Conservation (phyloP, 768 basidiomycete species). For the Ramaria sp. region DNA sequence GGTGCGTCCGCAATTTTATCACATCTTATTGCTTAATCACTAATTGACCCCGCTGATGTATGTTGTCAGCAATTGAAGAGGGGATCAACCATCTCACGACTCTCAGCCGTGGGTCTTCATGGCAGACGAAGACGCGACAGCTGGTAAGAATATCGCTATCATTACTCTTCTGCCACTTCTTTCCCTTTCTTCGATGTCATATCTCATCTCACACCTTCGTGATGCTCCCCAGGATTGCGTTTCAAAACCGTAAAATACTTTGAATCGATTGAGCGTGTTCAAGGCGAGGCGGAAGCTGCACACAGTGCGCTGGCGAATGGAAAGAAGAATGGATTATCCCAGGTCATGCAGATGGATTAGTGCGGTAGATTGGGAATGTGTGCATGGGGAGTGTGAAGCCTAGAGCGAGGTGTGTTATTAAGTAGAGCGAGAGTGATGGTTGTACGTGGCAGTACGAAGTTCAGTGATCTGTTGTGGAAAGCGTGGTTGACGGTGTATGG, state of each 20-base stretch:
- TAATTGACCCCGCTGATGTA: no score
- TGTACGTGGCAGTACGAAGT: no score
- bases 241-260: slow-evolving; percentile 91
- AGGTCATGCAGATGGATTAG: background rate
- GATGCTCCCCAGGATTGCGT: slow-evolving; percentile 35
- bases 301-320: slow-evolving; percentile 32
- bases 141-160: slow-evolving; percentile 21
- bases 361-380: no score
- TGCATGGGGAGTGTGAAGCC: no score
- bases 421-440: no score
- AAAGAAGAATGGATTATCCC: background rate
- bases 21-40: no score
- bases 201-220: no score
- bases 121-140: slow-evolving; percentile 79
- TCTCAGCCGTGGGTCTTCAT: slow-evolving; percentile 83
- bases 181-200: no score
- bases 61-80: slow-evolving; percentile 41
- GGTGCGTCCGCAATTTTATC: slow-evolving; percentile 29
- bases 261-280: slow-evolving; percentile 84
- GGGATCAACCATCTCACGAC: slow-evolving; percentile 87
- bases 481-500: no score
- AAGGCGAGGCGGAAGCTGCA: slow-evolving; percentile 65
- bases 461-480: no score
- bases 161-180: no score
- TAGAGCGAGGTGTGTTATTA: no score